Percentiles rank a stretch among this genome's conserved stretches.
phyloP scores from a whole-genome alignment of 225 moss, liverwort and hornwort species.

The Antitrichia curtipendula region DNA sequence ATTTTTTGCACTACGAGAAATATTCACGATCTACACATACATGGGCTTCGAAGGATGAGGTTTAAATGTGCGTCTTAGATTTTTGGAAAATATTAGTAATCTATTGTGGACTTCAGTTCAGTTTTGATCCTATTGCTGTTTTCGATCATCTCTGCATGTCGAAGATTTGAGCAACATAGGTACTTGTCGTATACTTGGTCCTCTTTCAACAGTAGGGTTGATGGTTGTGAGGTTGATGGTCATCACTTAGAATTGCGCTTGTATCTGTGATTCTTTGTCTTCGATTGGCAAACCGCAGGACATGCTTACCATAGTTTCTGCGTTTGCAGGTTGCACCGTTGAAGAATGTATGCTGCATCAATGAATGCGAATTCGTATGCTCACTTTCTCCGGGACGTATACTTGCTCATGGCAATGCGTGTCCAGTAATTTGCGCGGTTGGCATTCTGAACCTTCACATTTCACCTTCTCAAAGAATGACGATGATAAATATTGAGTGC shows the following conservation, averaged over 20 bases:
- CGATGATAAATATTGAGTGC: neutral
- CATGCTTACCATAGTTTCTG: neutral
- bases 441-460: neutral
- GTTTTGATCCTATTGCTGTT: neutral
- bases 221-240: neutral
- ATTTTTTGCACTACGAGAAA: neutral
- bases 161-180: neutral
- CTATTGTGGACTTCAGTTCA: neutral
- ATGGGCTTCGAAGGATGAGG: neutral
- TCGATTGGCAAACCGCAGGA: neutral
- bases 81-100: neutral
- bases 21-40: neutral
- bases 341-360: slow-evolving; percentile 7
- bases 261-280: neutral
- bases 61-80: neutral
- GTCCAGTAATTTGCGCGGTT: neutral
- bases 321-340: neutral
- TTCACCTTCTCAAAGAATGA: slow-evolving; percentile 3
- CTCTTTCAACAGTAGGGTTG: neutral
- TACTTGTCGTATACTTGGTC: neutral
- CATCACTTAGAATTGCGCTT: neutral
- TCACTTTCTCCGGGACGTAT: slow-evolving; percentile 3
- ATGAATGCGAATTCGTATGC: neutral
- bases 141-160: neutral
- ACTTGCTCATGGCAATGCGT: slow-evolving; percentile 2